Evolutionary conservation across 2,329 filamentous ascomycete species (phyloP).

Genomic region (Fusarium sp.): DNA sequence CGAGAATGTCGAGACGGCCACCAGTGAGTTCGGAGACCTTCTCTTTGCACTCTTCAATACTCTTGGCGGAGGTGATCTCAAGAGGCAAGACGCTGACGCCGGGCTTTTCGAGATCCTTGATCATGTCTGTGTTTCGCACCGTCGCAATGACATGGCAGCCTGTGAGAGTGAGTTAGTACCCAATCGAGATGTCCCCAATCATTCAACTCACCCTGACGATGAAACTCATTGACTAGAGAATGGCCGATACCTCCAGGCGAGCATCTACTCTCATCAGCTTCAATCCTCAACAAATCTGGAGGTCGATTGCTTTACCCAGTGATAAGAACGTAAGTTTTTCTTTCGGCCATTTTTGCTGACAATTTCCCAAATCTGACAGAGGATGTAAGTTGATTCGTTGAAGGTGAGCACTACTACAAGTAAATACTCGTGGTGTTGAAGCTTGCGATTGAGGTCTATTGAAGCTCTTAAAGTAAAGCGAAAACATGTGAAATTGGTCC

Average conservation of each 20-base stretch:
- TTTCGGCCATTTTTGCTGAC: conserved; percentile 28
- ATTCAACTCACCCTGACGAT: conserved; percentile 55
- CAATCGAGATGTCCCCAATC: rapidly evolving
- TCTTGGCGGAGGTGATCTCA: conserved; percentile 64
- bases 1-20: conserved; percentile 66
- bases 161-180: background rate
- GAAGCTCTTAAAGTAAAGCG: background rate
- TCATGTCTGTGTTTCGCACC: conserved; percentile 60
- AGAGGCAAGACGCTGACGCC: conserved; percentile 63
- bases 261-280: conserved; percentile 54
- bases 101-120: conserved; percentile 56
- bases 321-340: conserved; percentile 47
- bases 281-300: background rate
- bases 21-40: conserved; percentile 60
- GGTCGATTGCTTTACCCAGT: conserved; percentile 13
- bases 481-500: conserved; percentile 7
- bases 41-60: conserved; percentile 60
- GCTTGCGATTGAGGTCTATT: background rate
- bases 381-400: background rate
- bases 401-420: background rate
- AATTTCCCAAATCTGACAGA: background rate
- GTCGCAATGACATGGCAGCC: conserved; percentile 65
- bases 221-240: conserved; percentile 63
- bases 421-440: background rate
- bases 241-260: conserved; percentile 69